A percentile compares a stretch with the other conserved stretches of the same genome.
These are phyloP conservation scores for Xylaria telfairii DNA, from an alignment of 495 filamentous ascomycete genomes.

Conservation along the genomic window DNA sequence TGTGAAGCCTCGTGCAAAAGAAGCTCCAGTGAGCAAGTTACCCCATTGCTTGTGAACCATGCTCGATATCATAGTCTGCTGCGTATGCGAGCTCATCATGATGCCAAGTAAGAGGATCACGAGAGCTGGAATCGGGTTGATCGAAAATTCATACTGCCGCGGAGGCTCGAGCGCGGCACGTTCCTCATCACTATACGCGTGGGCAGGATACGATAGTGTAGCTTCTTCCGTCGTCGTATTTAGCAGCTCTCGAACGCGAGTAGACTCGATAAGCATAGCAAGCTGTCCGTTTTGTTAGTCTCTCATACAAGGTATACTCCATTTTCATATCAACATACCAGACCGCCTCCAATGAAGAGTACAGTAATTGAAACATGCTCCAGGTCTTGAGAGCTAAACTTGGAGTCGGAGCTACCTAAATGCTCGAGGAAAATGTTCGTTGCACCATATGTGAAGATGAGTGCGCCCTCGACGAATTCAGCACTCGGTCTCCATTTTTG, in stretches of 20 bases:
- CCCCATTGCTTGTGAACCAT: conserved; percentile 98
- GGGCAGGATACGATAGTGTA: conserved; percentile 38
- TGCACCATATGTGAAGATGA: conserved; percentile 87
- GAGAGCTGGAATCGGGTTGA: conserved; percentile 89
- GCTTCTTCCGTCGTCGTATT: conserved; percentile 64
- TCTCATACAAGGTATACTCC: not conserved
- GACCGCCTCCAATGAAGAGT: conserved; percentile 93
- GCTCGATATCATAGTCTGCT: conserved; percentile 80
- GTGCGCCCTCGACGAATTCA: conserved; percentile 85
- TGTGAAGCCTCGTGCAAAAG: conserved; percentile 76
- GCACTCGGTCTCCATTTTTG: conserved; percentile 74
- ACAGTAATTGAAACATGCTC: conserved; percentile 94
- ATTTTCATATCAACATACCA: conserved; percentile 60
- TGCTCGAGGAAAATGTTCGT: conserved; percentile 96
- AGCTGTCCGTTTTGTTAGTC: conserved; percentile 55
- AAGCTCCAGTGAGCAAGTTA: conserved; percentile 79
- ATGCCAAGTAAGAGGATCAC: conserved; percentile 84
- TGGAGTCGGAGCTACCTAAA: conserved; percentile 69
- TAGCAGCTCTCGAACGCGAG: conserved; percentile 68
- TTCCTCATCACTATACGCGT: conserved; percentile 47
- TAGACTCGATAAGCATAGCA: conserved; percentile 93
- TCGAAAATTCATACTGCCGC: conserved; percentile 72
- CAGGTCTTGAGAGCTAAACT: conserved; percentile 79
- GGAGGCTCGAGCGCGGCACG: conserved; percentile 64
- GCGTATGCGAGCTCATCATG: conserved; percentile 96